phyloP scores from a whole-genome alignment of 2,329 filamentous ascomycete species.

The Macroventuria anomochaeta region DNA sequence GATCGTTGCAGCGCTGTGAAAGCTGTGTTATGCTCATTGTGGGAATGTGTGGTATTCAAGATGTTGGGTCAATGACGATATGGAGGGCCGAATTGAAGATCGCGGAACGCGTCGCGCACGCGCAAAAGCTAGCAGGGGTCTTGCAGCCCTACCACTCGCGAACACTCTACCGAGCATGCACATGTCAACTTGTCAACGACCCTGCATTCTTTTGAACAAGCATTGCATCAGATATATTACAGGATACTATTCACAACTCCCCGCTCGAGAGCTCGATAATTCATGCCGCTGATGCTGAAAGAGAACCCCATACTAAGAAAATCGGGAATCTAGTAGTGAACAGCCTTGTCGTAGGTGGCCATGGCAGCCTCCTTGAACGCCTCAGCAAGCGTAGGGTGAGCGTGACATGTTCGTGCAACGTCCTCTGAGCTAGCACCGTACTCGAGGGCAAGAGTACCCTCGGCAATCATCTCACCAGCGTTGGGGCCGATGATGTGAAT shows the following conservation, averaged over 20 bases:
- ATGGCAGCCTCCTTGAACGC: conserved; percentile 99
- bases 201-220: conserved; percentile 33
- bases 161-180: conserved; percentile 3
- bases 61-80: conserved; percentile 13
- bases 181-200: background rate
- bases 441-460: conserved; percentile 92
- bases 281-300: conserved; percentile 46
- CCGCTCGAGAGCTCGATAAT: conserved; percentile 42
- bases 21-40: conserved; percentile 39
- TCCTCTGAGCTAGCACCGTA: conserved; percentile 91
- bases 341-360: conserved; percentile 93
- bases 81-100: conserved; percentile 30
- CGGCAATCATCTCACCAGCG: conserved; percentile 99
- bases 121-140: conserved; percentile 26
- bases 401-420: conserved; percentile 81
- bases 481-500: conserved; percentile 96
- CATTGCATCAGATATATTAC: conserved; percentile 48
- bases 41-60: conserved; percentile 16
- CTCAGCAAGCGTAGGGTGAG: conserved; percentile 93
- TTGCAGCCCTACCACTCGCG: conserved; percentile 28
- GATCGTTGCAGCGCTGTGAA: conserved; percentile 79
- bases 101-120: conserved; percentile 38
- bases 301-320: conserved; percentile 33
- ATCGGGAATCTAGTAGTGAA: conserved; percentile 74
- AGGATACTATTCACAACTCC: conserved; percentile 51